A percentile compares a stretch with the other conserved stretches of the same genome.
Conservation (phyloP, 192 early-diverging fungal species). For the Glomus cerebriforme region DNA sequence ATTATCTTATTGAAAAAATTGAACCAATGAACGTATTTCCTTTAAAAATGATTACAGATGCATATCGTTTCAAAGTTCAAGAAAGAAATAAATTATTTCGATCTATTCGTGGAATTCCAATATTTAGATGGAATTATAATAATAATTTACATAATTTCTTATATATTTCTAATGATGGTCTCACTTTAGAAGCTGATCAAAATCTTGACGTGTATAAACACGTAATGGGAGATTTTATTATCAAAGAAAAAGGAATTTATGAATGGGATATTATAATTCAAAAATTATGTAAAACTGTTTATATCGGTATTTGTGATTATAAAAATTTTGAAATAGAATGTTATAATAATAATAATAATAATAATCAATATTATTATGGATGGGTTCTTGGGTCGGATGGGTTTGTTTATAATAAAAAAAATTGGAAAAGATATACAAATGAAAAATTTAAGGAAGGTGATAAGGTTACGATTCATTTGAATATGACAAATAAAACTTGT, state of each 20-base stretch:
- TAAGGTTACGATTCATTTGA: constrained; percentile 25
- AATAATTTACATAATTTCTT: not conserved
- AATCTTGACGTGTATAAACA: not conserved
- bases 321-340: no score
- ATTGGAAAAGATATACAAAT: not conserved
- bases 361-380: no score
- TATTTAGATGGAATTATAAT: not conserved
- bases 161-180: not conserved
- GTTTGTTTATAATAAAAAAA: not conserved
- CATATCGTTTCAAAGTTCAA: not conserved
- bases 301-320: constrained; percentile 9
- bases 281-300: not conserved
- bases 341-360: no score
- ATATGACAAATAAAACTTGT: constrained; percentile 30
- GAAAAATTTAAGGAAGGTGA: not conserved
- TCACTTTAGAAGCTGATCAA: not conserved
- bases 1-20: not conserved
- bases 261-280: constrained; percentile 11
- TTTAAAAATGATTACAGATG: not conserved
- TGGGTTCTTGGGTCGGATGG: not conserved
- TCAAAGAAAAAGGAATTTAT: constrained; percentile 11
- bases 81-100: not conserved
- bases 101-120: not conserved
- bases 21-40: not conserved
- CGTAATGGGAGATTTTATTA: not conserved